Evolutionary conservation across 1,284 basidiomycete genomes (phyloP).

Genomic region (Cryptococcus floricola): DNA sequence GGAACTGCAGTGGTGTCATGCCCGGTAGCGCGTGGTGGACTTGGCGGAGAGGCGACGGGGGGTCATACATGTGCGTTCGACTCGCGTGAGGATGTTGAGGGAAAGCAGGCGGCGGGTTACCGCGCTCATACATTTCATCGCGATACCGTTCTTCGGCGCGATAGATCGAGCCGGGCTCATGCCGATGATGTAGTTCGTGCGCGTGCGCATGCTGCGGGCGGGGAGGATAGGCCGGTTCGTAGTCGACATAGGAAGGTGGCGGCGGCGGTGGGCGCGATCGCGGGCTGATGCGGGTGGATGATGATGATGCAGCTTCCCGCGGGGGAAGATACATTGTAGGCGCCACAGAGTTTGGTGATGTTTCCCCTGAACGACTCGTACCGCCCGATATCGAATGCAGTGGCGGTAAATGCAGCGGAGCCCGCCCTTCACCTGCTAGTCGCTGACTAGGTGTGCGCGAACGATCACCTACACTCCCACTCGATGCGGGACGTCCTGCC

Average conservation of each 20-base stretch:
- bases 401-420: background rate
- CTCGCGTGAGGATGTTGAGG: background rate
- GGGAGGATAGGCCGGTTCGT: conserved; percentile 1
- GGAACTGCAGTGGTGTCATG: no score
- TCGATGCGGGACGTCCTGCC: background rate
- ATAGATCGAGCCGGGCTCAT: background rate
- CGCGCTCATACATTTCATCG: background rate
- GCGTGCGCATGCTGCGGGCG: background rate
- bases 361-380: background rate
- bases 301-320: no score
- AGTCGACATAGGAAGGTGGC: background rate
- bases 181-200: background rate
- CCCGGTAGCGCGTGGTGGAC: background rate
- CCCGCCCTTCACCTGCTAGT: no score
- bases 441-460: background rate
- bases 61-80: conserved; percentile 5
- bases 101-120: background rate
- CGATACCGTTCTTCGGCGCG: background rate
- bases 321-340: no score
- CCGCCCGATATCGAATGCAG: conserved; percentile 12
- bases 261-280: background rate
- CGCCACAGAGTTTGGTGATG: no score
- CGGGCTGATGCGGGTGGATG: no score
- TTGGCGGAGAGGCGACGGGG: conserved; percentile 12
- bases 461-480: background rate